A percentile compares a stretch with the other conserved stretches of the same genome.
phyloP scores from a whole-genome alignment of 305 asterid species.

The Fraxinus velutina region DNA sequence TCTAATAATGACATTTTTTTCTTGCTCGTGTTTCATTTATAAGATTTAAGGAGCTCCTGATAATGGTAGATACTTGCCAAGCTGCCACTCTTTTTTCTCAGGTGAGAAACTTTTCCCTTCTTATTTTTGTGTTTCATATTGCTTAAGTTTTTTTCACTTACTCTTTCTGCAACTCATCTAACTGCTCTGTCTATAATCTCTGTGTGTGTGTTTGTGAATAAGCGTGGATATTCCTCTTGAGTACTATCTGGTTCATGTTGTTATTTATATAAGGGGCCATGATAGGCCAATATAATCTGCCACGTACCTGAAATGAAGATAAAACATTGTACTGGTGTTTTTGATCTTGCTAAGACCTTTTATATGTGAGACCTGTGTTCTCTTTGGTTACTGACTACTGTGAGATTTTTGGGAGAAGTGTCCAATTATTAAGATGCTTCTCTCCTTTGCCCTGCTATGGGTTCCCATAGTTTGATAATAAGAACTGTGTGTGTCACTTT shows the following conservation, averaged over 20 bases:
- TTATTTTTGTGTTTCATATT: background rate
- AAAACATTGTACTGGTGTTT: background rate
- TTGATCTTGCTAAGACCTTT: background rate
- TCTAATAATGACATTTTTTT: constrained; percentile 15
- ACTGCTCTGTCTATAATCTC: background rate
- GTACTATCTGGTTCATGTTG: background rate
- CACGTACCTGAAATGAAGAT: constrained; percentile 8
- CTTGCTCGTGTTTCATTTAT: constrained; percentile 28
- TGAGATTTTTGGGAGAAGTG: background rate
- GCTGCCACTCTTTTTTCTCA: constrained; percentile 96
- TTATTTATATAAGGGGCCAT: background rate
- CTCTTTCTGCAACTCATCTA: background rate
- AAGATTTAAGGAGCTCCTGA: constrained; percentile 96
- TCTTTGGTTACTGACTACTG: background rate
- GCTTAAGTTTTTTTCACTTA: background rate
- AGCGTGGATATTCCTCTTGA: background rate
- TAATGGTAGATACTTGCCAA: constrained; percentile 99
- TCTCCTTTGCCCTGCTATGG: constrained; percentile 2
- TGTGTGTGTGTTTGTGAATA: background rate
- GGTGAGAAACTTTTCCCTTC: constrained; percentile 42
- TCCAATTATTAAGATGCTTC: background rate
- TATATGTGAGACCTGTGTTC: background rate
- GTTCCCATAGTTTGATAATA: background rate
- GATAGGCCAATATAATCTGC: background rate
- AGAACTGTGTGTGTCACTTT: background rate